Evolutionary conservation across 164 flowering plant species (phyloP), one percentile per base, ranked within the genome.

Genomic region (Piper betle): DNA sequence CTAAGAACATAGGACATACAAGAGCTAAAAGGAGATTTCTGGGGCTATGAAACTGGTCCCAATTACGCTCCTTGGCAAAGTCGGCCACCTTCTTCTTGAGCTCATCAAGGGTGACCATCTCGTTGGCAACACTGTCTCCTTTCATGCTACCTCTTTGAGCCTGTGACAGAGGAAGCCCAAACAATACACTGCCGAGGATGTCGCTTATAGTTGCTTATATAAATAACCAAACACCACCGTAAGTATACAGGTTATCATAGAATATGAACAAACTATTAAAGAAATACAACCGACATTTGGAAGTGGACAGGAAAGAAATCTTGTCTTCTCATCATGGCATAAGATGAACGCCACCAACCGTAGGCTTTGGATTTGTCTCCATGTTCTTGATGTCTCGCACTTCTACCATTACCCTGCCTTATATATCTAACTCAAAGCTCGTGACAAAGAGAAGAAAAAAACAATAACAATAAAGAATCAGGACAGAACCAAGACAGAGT

Each of bases 1-100:
- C 8, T 4, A 5, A 62, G 3, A 1, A 17, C 8, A n/a, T 39
- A 10, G 19, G 42, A 65, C 60, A 66, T 75, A 75, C 83, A 60
- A 80, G 63, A 39, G 81, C 83, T 52, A 80, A 60, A 38, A 77
- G 80, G 52, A 80, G 73, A 55, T 80, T 77, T 43, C 83, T 77
- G 5, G 83, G 83, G 60, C 83, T 80, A 43, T 80, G 83, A 55
- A 71, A 77, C 62, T 77, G 72, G 37, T 80, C 83, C 83, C 83
- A 80, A 33, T 73, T 74, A 61, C 83, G 69, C 12, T 61, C 74
- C 58, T 66, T 73, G 4, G 79, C 76, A 67, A 80, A 80, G 58
- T 80, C 79, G 39, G 75, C 83, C 61, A 84, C 78, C 75, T 59
- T 80, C 16, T 75, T 73, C 58, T 78, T 75, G 4, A 84, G 76